Evolutionary conservation across 1,284 basidiomycete genomes (phyloP).

Genomic region (Ganoderma lingzhi): DNA sequence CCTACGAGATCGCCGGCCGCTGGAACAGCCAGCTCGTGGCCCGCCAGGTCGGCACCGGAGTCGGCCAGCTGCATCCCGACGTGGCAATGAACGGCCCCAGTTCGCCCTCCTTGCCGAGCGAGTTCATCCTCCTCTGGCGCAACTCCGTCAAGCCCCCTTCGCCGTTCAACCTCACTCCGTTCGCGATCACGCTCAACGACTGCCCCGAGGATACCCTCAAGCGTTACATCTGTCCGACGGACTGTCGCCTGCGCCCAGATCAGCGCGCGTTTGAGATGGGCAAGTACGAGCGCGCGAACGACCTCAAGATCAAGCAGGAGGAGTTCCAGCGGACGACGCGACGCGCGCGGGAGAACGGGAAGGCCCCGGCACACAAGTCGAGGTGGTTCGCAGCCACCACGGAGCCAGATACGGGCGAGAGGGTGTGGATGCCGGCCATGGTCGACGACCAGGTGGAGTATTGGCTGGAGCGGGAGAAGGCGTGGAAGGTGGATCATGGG

Average conservation of each 20-base stretch:
- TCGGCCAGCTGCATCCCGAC: slow-evolving; percentile 81
- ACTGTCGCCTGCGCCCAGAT: slow-evolving; percentile 94
- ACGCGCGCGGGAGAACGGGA: slow-evolving; percentile 80
- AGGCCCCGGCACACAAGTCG: slow-evolving; percentile 77
- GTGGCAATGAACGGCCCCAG: slow-evolving; percentile 56
- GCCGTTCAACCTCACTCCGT: slow-evolving; percentile 96
- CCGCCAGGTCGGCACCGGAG: slow-evolving; percentile 71
- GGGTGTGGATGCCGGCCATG: slow-evolving; percentile 81
- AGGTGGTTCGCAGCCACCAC: slow-evolving; percentile 84
- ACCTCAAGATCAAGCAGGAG: slow-evolving; percentile 87
- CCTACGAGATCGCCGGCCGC: slow-evolving; percentile 93
- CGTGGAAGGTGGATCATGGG: slow-evolving; percentile 56
- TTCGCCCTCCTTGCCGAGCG: slow-evolving; percentile 58
- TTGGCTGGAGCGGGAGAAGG: slow-evolving; percentile 82
- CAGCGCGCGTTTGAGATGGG: slow-evolving; percentile 95
- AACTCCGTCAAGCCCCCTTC: slow-evolving; percentile 88
- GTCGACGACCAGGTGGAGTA: slow-evolving; percentile 73
- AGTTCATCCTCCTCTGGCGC: slow-evolving; percentile 90
- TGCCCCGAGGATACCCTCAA: slow-evolving; percentile 74
- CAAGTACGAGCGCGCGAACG: slow-evolving; percentile 91
- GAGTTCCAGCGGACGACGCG: slow-evolving; percentile 88
- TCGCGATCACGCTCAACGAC: slow-evolving; percentile 91
- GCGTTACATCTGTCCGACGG: slow-evolving; percentile 87
- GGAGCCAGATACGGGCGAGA: slow-evolving; percentile 87
- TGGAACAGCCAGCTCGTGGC: slow-evolving; percentile 97